Evolutionary conservation across 202 grass and related monocot species (phyloP), one percentile per base, ranked within the genome.

Genomic region (Panicum virgatum): DNA sequence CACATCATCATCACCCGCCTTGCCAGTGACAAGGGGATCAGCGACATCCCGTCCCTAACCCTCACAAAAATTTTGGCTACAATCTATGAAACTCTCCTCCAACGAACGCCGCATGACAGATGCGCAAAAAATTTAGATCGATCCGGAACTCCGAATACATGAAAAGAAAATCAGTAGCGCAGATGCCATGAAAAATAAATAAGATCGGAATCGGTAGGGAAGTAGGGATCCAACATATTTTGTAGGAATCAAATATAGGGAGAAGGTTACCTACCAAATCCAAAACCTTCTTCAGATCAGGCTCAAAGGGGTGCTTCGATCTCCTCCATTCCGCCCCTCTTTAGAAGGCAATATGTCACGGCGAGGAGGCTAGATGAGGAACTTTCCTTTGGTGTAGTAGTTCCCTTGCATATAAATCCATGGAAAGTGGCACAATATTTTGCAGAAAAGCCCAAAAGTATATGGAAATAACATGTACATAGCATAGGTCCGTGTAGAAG

Each of bases 261-360:
- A 72, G 69, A 72, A 37, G 47, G 19, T 36, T 72, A 72, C 69
- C 46, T 72, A 18, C 47, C 69, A 72, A 53, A 72, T 72, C 29
- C 16, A 53, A 30, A 53, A 72, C 16, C 18, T 52, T 72, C 46
- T 48, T n/a, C 27, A 9, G 29, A 34, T 72, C 27, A 36, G 29
- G 19, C 46, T 72, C 13, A 51, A 51, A 72, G 26, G 44, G 51
- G 45, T 12, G 27, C 2, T 13, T 11, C 27, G 12, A 72, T 29
- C 18, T 12, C 29, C 46, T 51, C 45, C 25, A 71, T 72, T 51
- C 45, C 27, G 14, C 26, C 26, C 45, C 23, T 19, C 26, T 72
- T 53, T n/a, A 7, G 19, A n/a, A 53, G 27, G 46, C 52, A 32
- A 47, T 52, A 51, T n/a, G 16, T 50, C 69, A 72, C 18, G 6